These are phyloP conservation scores for Hygrophorus russula DNA, from an alignment of 768 basidiomycete genomes.

Conservation along the genomic window DNA sequence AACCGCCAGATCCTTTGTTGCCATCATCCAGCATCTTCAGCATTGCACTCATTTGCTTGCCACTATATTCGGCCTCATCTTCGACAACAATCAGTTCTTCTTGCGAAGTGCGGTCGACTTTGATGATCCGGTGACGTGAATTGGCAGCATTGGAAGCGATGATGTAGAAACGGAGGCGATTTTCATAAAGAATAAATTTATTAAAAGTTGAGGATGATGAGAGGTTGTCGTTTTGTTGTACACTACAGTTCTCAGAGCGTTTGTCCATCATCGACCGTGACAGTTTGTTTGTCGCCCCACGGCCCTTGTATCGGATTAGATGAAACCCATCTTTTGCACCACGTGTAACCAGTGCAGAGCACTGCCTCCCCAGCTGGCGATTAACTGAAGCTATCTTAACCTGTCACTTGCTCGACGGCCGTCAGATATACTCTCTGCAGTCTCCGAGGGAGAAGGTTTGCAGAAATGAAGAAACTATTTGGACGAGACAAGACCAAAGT, in stretches of 20 bases:
- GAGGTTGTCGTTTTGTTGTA: not conserved
- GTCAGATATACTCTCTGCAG: too few species aligned
- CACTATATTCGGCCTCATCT: constrained; percentile 81
- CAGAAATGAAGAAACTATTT: constrained; percentile 8
- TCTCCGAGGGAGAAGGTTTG: not conserved
- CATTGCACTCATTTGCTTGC: constrained; percentile 82
- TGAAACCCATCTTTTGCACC: too few species aligned
- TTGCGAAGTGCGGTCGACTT: constrained; percentile 80
- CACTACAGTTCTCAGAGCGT: too few species aligned
- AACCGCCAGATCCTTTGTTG: constrained; percentile 77
- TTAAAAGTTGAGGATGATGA: constrained; percentile 40
- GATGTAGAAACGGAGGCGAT: constrained; percentile 81
- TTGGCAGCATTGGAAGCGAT: constrained; percentile 86
- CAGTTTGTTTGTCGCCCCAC: too few species aligned
- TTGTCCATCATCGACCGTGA: too few species aligned
- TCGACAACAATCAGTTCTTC: constrained; percentile 71
- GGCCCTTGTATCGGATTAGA: too few species aligned
- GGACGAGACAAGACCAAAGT: constrained; percentile 8
- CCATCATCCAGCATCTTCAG: constrained; percentile 95
- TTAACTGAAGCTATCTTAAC: too few species aligned
- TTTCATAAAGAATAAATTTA: constrained; percentile 92
- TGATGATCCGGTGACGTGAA: constrained; percentile 83
- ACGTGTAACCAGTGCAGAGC: too few species aligned
- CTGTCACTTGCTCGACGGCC: too few species aligned
- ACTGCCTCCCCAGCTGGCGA: too few species aligned